phyloP scores from a whole-genome alignment of 2,329 filamentous ascomycete species.

The Neopestalotiopsis sp. region DNA sequence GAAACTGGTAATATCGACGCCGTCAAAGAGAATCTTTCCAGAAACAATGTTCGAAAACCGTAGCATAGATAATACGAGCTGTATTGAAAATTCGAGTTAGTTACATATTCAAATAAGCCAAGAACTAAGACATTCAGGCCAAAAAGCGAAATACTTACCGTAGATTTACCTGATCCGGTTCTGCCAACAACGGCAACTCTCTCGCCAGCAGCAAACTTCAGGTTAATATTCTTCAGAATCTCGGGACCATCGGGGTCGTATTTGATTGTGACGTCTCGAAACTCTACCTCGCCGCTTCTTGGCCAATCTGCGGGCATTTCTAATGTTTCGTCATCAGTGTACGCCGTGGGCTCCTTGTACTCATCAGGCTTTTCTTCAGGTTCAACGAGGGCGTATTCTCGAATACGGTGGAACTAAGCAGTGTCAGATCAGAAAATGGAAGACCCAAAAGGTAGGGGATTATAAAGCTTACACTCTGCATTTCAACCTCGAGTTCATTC shows the following conservation, averaged over 20 bases:
- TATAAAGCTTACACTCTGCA: constrained; percentile 53
- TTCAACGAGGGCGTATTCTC: constrained; percentile 52
- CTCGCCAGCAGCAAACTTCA: constrained; percentile 67
- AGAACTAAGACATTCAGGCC: too few species aligned
- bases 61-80: constrained; percentile 58
- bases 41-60: constrained; percentile 57
- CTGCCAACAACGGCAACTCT: constrained; percentile 81
- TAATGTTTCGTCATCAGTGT: constrained; percentile 43
- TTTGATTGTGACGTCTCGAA: constrained; percentile 55
- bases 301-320: constrained; percentile 51
- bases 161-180: constrained; percentile 84
- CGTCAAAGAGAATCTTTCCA: constrained; percentile 60
- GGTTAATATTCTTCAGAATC: constrained; percentile 55
- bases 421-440: constrained; percentile 22
- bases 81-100: constrained; percentile 19
- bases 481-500: constrained; percentile 62
- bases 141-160: constrained; percentile 51
- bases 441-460: neutral
- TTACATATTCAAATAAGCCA: too few species aligned
- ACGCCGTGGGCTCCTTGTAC: constrained; percentile 44
- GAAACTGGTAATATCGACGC: constrained; percentile 58
- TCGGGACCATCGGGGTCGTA: constrained; percentile 51
- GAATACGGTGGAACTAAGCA: constrained; percentile 51
- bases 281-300: constrained; percentile 52
- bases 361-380: constrained; percentile 50